These are phyloP conservation scores for Rhizopogon roseolus DNA, from an alignment of 768 basidiomycete genomes.

Conservation along the genomic window DNA sequence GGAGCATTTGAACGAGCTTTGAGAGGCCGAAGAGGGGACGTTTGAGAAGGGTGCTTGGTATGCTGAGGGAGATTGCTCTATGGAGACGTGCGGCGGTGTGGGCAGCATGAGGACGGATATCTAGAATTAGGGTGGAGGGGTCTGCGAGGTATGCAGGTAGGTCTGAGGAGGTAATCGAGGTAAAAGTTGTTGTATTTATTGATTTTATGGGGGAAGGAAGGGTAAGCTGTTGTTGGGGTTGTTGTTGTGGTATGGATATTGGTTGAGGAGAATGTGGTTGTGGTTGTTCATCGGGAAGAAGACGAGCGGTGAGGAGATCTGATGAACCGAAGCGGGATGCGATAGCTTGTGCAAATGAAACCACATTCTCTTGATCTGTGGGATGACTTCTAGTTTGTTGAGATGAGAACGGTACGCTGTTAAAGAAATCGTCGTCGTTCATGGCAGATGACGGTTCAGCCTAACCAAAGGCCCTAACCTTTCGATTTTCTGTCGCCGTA, in stretches of 20 bases:
- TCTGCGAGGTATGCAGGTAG: slow-evolving; percentile 30
- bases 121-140: slow-evolving; percentile 61
- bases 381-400: not conserved
- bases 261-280: slow-evolving; percentile 10
- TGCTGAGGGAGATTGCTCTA: slow-evolving; percentile 75
- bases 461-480: no score
- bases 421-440: slow-evolving; percentile 37
- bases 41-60: slow-evolving; percentile 92
- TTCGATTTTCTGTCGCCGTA: not conserved
- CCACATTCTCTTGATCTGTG: slow-evolving; percentile 22
- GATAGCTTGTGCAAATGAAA: slow-evolving; percentile 53
- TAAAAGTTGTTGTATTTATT: slow-evolving; percentile 15
- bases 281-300: slow-evolving; percentile 21
- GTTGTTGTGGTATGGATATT: slow-evolving; percentile 1
- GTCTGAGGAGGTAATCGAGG: slow-evolving; percentile 22
- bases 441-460: not conserved
- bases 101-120: slow-evolving; percentile 82
- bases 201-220: slow-evolving; percentile 25
- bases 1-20: slow-evolving; percentile 78
- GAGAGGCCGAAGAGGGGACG: slow-evolving; percentile 82
- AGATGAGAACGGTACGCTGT: slow-evolving; percentile 21
- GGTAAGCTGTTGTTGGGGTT: slow-evolving; percentile 17
- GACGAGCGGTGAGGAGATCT: slow-evolving; percentile 34
- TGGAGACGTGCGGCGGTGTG: slow-evolving; percentile 63
- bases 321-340: slow-evolving; percentile 37